A percentile compares a stretch with the other conserved stretches of the same genome.
Conservation (phyloP, 2,329 filamentous ascomycete genomes). For the Bipolaris victoriae region DNA sequence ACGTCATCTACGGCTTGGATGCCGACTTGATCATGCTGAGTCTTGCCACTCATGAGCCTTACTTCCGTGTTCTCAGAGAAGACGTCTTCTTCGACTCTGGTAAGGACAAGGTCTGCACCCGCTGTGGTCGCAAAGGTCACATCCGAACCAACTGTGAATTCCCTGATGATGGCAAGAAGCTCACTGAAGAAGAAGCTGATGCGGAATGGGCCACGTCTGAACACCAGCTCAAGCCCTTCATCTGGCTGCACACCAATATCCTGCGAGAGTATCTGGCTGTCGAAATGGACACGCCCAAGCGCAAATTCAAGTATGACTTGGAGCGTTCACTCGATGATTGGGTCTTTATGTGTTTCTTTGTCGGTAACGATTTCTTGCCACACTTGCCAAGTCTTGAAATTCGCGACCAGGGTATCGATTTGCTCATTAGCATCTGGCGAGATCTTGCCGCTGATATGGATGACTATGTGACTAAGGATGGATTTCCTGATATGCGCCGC, state of each 20-base stretch:
- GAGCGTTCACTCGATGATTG: conserved; percentile 96
- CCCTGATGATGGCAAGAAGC: conserved; percentile 63
- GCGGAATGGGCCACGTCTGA: conserved; percentile 46
- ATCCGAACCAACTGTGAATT: conserved; percentile 77
- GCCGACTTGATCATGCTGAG: conserved; percentile 99
- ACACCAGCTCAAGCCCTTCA: conserved; percentile 82
- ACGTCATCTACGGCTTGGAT: conserved; percentile 97
- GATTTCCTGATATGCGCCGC: conserved; percentile 82
- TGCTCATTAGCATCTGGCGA: conserved; percentile 94
- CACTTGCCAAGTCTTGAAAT: conserved; percentile 98
- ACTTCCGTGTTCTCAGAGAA: conserved; percentile 94
- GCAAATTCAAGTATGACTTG: conserved; percentile 89
- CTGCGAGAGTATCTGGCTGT: conserved; percentile 91
- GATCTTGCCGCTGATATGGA: conserved; percentile 91
- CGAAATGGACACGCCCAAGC: conserved; percentile 81
- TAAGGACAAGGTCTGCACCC: conserved; percentile 80
- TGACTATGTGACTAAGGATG: conserved; percentile 95
- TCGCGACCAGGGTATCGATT: conserved; percentile 95
- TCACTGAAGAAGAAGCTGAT: conserved; percentile 78
- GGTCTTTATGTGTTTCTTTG: conserved; percentile 99
- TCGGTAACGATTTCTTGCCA: conserved; percentile 97
- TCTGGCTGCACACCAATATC: conserved; percentile 94
- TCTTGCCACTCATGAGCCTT: conserved; percentile 93
- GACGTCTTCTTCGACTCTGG: conserved; percentile 94
- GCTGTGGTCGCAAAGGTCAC: conserved; percentile 93